Evolutionary conservation across 2,329 filamentous ascomycete genomes (phyloP), one percentile per base, ranked within the genome.

Genomic region (Dactylella cylindrospora): DNA sequence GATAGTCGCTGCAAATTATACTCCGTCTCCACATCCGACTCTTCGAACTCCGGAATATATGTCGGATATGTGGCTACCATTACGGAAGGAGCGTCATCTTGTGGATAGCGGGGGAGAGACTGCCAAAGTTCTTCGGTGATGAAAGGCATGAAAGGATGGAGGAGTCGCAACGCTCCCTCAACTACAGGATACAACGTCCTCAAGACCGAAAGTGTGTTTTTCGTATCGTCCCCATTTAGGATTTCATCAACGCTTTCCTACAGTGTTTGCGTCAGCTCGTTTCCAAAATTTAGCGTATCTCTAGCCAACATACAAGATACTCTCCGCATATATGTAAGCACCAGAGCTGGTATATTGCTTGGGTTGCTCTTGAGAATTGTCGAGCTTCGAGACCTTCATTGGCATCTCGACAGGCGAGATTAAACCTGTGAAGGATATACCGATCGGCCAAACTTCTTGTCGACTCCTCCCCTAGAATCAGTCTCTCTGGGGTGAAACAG

Each of bases 171-270:
- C 31, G 78, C 80, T 29, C 78, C 79, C 68, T 84, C 82, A 3
- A 84, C 76, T 12, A 80, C 79, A n/a, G 80, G 82, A 74, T 84
- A 84, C 5, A 84, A 75, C 1, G 81, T 84, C 68, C 84, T 76
- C 67, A 81, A 77, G 31, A 79, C 80, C 26, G 78, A 80, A 55
- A 73, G 71, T 66, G 71, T 74, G 69, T 77, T 73, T 31, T 22
- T 25, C 23, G 31, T 31, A 1, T 3, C 22, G 17, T 35, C 17
- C 5, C 5, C 32, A 7, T 6, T 13, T 35, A 22, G 13, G n/a
- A 25, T 17, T 47, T 35, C 9, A 10, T 23, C 25, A 3, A 44
- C 36, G 15, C 23, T 41, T 41, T 43, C 13, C 35, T 43, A 15
- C 25, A 7, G 13, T 22, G 23, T 31, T n/a, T 33, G 7, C 38